Conservation (phyloP, 441 rosid genomes). For the Pelargonium australe region DNA sequence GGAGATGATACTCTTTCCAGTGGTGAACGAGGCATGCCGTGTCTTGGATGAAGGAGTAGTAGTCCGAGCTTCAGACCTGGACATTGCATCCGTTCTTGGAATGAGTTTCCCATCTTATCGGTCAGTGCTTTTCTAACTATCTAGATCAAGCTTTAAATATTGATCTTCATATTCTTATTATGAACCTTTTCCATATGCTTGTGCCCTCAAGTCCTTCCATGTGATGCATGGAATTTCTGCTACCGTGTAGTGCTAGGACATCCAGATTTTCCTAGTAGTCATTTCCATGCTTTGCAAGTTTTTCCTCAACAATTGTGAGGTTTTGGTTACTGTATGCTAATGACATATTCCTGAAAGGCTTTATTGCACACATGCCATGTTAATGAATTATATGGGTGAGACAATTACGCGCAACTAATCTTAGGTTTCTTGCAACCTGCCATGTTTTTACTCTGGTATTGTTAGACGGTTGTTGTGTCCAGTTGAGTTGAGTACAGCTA, state of each 20-base stretch:
- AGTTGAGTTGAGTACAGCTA: background rate
- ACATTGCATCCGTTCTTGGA: conserved; percentile 85
- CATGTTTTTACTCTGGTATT: background rate
- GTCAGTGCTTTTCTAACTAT: conserved; percentile 34
- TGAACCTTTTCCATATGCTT: background rate
- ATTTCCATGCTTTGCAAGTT: too few relatives aligned
- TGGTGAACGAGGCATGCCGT: conserved; percentile 89
- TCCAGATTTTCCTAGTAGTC: background rate
- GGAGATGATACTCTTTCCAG: conserved; percentile 93
- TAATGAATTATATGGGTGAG: too few relatives aligned
- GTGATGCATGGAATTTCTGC: background rate
- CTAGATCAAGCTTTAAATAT: conserved; percentile 1
- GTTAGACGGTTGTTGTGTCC: background rate
- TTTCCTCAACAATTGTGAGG: too few relatives aligned
- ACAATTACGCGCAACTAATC: background rate
- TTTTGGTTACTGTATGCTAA: too few relatives aligned
- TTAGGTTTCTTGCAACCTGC: background rate
- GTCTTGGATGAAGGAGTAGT: conserved; percentile 82
- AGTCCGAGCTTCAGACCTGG: conserved; percentile 86
- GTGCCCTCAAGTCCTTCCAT: conserved; percentile 3
- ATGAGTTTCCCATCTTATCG: conserved; percentile 96
- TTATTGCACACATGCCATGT: too few relatives aligned
- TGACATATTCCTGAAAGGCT: too few relatives aligned
- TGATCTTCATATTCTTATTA: background rate
- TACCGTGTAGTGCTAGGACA: background rate